Base-by-base conservation (phyloP, 2,329 filamentous ascomycete genomes). In the Trichophyton equinum region DNA sequence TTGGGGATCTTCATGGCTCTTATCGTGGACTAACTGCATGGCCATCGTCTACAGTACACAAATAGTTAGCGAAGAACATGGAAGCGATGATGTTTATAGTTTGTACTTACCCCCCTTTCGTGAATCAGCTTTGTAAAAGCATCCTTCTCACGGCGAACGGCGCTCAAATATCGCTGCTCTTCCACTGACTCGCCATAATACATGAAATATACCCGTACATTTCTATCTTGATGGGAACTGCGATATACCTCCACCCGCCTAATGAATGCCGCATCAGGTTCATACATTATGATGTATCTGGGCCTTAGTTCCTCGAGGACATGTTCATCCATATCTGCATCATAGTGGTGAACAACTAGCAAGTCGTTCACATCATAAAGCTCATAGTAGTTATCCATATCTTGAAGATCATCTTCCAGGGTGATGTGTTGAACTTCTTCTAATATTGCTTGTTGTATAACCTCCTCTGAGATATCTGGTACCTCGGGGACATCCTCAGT, bases 241-340 rank as follows among this genome's bases (percentile, higher is more conserved):
- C 94, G 85, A 74, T 97, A 99, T 1, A 97, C 91, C 72, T 99
- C 94, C 20, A 99, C 87, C 42, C 92, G 82, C 13, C 94, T 85
- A 68, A 97, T 96, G 72, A 99, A 99, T 2, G 92, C 86, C 2
- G 92, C 85, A 66, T 97, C 91, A 0, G 94, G 92, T 71, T 97
- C 94, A 73, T 96, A 99, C 94, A 99, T 97, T 76, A 99, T 88
- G 62, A 99, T 90, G 73, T 96, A 96, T 63, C 89, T 85, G 38
- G 94, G 94, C 69, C 89, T 91, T 62, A 94, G 81, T 74, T 99
- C 94, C 72, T 99, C 92, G 1, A 99, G 81, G n/a, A 97, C 82
- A 71, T 95, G 89, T 71, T 97, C 94, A 72, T 99, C 94, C 77
- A 92, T 87, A 71, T 97, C 94, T 9, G 91, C 91, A 62, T 96